Conservation (phyloP, 768 basidiomycete genomes). For the Russula sp. region DNA sequence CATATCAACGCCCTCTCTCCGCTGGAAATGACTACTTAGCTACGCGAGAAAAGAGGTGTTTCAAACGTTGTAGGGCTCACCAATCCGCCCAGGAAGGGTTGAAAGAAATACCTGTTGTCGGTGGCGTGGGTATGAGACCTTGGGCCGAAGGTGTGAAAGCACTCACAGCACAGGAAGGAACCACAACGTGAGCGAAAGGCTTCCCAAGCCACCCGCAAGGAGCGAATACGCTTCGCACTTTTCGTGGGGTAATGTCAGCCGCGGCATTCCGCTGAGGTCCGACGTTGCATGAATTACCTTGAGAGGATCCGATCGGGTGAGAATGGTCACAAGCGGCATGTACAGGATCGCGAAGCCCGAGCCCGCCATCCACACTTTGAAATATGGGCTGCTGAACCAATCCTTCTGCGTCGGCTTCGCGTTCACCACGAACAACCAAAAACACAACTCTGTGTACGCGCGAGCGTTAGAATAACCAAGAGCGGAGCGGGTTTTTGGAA, state of each 20-base stretch:
- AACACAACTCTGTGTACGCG: constrained; percentile 59
- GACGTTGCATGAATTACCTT: constrained; percentile 35
- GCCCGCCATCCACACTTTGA: constrained; percentile 65
- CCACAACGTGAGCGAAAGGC: constrained; percentile 62
- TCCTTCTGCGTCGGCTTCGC: constrained; percentile 46
- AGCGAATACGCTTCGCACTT: constrained; percentile 68
- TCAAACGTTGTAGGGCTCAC: constrained; percentile 33
- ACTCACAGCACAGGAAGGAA: constrained; percentile 63
- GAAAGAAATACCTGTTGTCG: constrained; percentile 51
- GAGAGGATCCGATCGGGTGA: constrained; percentile 51
- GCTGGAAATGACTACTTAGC: constrained; percentile 32
- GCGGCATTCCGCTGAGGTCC: background rate
- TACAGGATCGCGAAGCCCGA: constrained; percentile 51
- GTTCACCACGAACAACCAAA: constrained; percentile 80
- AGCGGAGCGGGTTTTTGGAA: background rate
- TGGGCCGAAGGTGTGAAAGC: constrained; percentile 8
- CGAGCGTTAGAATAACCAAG: background rate
- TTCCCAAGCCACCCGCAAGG: constrained; percentile 61
- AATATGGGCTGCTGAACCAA: constrained; percentile 73
- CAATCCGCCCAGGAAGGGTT: constrained; percentile 50
- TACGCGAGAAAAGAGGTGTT: background rate
- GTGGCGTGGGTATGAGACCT: constrained; percentile 1
- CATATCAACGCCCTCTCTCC: constrained; percentile 53
- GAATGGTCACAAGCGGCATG: constrained; percentile 63
- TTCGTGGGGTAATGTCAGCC: background rate